A percentile compares a stretch with the other conserved stretches of the same genome.
These are phyloP conservation scores for Canna indica DNA, from an alignment of 176 grass and related monocot species.

Conservation along the genomic window DNA sequence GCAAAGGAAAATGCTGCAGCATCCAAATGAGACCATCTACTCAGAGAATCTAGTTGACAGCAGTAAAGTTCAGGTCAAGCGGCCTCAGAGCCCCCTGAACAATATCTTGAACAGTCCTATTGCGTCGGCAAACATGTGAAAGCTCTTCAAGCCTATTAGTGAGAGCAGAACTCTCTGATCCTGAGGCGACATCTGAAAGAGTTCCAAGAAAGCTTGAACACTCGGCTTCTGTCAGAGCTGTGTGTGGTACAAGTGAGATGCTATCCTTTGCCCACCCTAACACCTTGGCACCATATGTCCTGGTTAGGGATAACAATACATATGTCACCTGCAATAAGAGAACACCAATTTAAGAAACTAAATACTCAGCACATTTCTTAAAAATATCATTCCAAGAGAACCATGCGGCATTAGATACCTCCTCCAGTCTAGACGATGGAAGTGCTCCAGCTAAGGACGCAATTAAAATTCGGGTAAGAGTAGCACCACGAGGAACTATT, in stretches of 20 bases:
- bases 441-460: constrained; percentile 78
- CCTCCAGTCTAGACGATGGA: constrained; percentile 76
- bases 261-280: constrained; percentile 72
- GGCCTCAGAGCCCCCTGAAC: constrained; percentile 86
- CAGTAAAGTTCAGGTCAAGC: constrained; percentile 53
- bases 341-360: constrained; percentile 9
- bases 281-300: constrained; percentile 62
- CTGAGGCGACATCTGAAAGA: constrained; percentile 69
- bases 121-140: constrained; percentile 84
- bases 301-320: constrained; percentile 69
- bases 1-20: not conserved
- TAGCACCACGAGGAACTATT: constrained; percentile 70
- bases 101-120: constrained; percentile 74
- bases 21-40: not conserved
- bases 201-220: constrained; percentile 55
- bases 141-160: constrained; percentile 58
- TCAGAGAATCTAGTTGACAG: no score
- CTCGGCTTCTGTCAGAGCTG: constrained; percentile 77
- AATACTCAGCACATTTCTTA: not conserved
- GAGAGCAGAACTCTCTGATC: constrained; percentile 39
- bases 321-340: constrained; percentile 55
- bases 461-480: constrained; percentile 91
- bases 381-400: not conserved
- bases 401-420: constrained; percentile 31
- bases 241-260: constrained; percentile 60